Evolutionary conservation across 208 protist species (phyloP).

Genomic region (Leishmania amazonensis): DNA sequence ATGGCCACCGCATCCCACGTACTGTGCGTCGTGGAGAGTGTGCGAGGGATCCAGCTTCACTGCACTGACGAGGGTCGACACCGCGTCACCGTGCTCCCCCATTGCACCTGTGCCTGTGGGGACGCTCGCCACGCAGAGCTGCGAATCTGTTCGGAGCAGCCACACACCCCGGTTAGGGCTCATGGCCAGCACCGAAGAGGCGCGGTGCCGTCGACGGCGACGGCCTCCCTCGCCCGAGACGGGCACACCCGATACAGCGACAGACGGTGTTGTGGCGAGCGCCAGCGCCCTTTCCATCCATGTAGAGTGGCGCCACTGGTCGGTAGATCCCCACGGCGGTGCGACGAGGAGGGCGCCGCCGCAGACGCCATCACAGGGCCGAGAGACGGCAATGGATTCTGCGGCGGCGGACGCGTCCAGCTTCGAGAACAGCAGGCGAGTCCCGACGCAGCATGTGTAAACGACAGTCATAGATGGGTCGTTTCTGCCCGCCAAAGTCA

Average conservation of each 20-base stretch:
- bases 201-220: conserved; percentile 4
- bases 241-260: background rate
- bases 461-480: background rate
- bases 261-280: background rate
- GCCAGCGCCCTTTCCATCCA: conserved; percentile 17
- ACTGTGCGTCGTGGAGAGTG: conserved; percentile 25
- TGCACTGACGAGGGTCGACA: background rate
- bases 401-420: background rate
- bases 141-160: conserved; percentile 12
- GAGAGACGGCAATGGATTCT: background rate
- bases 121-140: conserved; percentile 15
- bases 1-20: conserved; percentile 15
- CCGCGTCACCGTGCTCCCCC: background rate
- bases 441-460: conserved; percentile 24
- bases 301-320: conserved; percentile 29
- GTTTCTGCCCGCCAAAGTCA: background rate
- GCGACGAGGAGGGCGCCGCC: conserved; percentile 20
- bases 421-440: conserved; percentile 10
- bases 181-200: conserved; percentile 15
- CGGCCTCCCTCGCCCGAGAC: background rate
- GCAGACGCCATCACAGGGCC: background rate
- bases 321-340: conserved; percentile 23
- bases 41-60: conserved; percentile 1
- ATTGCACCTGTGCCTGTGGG: conserved; percentile 6
- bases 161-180: conserved; percentile 27